phyloP scores from a whole-genome alignment of 1,284 basidiomycete species.

The Kwoniella shivajii region DNA sequence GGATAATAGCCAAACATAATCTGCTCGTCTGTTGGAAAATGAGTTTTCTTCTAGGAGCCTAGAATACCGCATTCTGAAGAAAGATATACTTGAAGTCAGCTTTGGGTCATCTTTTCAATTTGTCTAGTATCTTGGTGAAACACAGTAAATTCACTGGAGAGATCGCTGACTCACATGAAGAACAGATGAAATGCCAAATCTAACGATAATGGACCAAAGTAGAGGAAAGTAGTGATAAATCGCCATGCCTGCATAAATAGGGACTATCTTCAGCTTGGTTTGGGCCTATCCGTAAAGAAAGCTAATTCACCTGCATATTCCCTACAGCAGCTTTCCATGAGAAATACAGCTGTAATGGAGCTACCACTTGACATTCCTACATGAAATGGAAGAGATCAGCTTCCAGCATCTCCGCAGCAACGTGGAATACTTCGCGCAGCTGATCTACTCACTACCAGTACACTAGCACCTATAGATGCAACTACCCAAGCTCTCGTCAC shows the following conservation, averaged over 20 bases:
- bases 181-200: conserved; percentile 96
- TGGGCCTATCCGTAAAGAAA: too few species aligned
- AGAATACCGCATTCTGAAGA: conserved; percentile 89
- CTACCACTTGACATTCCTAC: conserved; percentile 88
- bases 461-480: conserved; percentile 72
- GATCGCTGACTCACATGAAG: conserved; percentile 75
- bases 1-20: conserved; percentile 90
- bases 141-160: neutral
- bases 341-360: conserved; percentile 88
- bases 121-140: neutral
- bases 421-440: neutral
- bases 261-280: conserved; percentile 11
- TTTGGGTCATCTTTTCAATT: neutral
- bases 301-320: conserved; percentile 69
- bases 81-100: neutral
- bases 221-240: conserved; percentile 86
- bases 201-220: conserved; percentile 90
- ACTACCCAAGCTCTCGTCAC: conserved; percentile 81
- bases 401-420: neutral
- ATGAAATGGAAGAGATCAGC: neutral
- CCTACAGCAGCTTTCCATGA: conserved; percentile 79
- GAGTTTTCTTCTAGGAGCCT: conserved; percentile 94
- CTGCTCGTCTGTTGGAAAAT: conserved; percentile 84
- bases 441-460: conserved; percentile 71
- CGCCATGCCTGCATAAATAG: conserved; percentile 72